Conservation (phyloP, 2,329 filamentous ascomycete genomes). For the Falciphora oryzae region DNA sequence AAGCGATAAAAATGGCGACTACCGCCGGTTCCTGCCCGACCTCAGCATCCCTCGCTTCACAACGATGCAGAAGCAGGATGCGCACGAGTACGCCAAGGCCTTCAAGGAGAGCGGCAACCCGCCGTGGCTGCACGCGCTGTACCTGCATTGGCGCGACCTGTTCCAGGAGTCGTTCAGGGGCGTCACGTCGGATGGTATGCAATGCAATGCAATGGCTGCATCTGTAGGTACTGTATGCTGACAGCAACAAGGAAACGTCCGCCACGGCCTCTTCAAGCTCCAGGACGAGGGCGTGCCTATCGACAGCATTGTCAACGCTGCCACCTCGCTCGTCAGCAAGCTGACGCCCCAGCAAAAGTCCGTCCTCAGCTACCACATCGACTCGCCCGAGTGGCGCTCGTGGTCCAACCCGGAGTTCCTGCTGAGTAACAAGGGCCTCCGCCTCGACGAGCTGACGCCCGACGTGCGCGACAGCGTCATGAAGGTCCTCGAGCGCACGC, state of each 20-base stretch:
- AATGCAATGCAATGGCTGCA: constrained; percentile 15
- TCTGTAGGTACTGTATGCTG: constrained; percentile 9
- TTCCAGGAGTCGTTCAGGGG: constrained; percentile 65
- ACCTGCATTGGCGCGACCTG: constrained; percentile 51
- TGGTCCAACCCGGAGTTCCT: constrained; percentile 70
- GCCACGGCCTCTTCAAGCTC: constrained; percentile 47
- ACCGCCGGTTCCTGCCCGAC: constrained; percentile 58
- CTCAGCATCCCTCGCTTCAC: constrained; percentile 56
- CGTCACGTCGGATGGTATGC: constrained; percentile 58
- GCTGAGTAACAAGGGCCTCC: constrained; percentile 60
- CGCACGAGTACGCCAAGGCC: constrained; percentile 53
- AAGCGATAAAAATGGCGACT: constrained; percentile 26
- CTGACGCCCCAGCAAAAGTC: constrained; percentile 41
- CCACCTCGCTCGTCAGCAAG: constrained; percentile 37
- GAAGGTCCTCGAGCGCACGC: constrained; percentile 47
- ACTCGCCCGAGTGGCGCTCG: constrained; percentile 66
- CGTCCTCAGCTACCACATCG: constrained; percentile 53
- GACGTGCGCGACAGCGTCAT: constrained; percentile 45
- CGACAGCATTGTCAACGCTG: constrained; percentile 45
- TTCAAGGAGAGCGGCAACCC: constrained; percentile 55
- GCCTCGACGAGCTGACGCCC: constrained; percentile 54
- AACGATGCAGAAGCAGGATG: constrained; percentile 55
- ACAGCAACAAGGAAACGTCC: constrained; percentile 38
- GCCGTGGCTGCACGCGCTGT: constrained; percentile 61
- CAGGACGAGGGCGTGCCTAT: constrained; percentile 61